Base-by-base conservation (phyloP, 2,329 filamentous ascomycete genomes). In the Claviceps sorghi region DNA sequence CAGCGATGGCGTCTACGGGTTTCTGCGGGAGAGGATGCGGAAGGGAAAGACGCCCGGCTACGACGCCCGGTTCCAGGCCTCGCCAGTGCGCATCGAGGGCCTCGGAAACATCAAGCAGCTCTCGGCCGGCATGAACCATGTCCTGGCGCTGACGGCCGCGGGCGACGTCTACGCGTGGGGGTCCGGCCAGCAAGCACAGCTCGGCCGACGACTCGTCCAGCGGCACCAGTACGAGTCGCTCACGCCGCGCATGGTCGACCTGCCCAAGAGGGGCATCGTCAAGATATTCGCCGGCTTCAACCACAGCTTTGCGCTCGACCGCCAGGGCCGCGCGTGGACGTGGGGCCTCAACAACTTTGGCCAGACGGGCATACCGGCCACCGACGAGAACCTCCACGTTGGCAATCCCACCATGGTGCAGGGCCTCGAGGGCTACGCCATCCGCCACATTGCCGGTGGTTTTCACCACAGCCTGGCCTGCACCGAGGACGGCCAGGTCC, bases 311-410 rank as follows among this genome's bases (percentile, higher is more conserved):
- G 82, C 81, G n/a, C 74, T 87, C 48, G 75, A 79, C 59, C 72
- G 74, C 44, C 75, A 75, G 15, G 82, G 78, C n/a, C 75, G 77
- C 45, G 77, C 86, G 19, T 86, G 77, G 66, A 72, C 76, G 0
- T 88, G 84, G 82, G 84, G 84, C 3, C 67, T 84, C 42, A 88
- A 88, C 68, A 83, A 80, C 61, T 87, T 80, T 62, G 81, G 79
- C 50, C 79, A 87, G 65, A 83, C 80, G 10, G 84, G 80, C 48
- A 74, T 83, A 55, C 55, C 42, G 7, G 69, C 73, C 22, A 43
- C 72, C 85, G 54, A 69, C 73, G 34, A 75, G 73, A 52, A 78
- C 79, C 29, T 54, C 5, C 2, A 74, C 71, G 4, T 65, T 77
- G 48, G 76, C 17, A 53, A 34, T 38, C 55, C 55, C 7, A 48